phyloP scores from a whole-genome alignment of 2,329 filamentous ascomycete species.

The Colletotrichum chrysophilum region DNA sequence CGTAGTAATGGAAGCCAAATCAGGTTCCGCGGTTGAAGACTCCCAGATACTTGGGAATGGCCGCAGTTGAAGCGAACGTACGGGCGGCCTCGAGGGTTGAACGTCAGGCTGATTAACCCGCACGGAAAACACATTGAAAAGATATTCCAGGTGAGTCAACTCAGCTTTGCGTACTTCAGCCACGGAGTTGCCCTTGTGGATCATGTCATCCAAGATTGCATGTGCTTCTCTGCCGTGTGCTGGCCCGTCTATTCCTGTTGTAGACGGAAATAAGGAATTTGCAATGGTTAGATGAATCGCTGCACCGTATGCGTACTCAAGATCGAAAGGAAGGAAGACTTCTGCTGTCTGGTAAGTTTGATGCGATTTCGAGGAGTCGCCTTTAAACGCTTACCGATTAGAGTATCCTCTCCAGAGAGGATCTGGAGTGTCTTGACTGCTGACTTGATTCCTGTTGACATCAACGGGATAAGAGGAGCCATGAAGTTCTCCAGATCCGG shows the following conservation, averaged over 20 bases:
- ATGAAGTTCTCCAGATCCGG: constrained; percentile 38
- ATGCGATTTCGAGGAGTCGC: too few relatives aligned
- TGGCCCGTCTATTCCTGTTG: constrained; percentile 30
- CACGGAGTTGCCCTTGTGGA: constrained; percentile 35
- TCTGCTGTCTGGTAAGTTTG: constrained; percentile 26
- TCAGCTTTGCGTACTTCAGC: constrained; percentile 37
- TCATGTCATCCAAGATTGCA: constrained; percentile 38
- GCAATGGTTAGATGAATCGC: constrained; percentile 41
- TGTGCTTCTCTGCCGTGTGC: constrained; percentile 25
- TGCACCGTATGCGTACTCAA: constrained; percentile 40
- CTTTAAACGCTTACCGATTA: constrained; percentile 32
- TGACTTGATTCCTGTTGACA: constrained; percentile 45
- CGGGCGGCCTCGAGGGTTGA: constrained; percentile 26
- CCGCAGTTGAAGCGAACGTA: neutral
- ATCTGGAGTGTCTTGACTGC: constrained; percentile 44
- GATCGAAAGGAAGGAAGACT: constrained; percentile 40
- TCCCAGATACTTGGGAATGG: neutral
- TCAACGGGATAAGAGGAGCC: constrained; percentile 33
- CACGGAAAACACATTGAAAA: constrained; percentile 31
- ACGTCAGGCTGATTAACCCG: constrained; percentile 30
- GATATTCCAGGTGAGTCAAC: constrained; percentile 29
- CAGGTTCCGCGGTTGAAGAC: neutral
- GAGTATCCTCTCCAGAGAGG: constrained; percentile 31
- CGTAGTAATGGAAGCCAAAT: neutral
- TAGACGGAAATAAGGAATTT: constrained; percentile 36